Base-by-base conservation (phyloP, 306 rosid species). In the Senna tora region DNA sequence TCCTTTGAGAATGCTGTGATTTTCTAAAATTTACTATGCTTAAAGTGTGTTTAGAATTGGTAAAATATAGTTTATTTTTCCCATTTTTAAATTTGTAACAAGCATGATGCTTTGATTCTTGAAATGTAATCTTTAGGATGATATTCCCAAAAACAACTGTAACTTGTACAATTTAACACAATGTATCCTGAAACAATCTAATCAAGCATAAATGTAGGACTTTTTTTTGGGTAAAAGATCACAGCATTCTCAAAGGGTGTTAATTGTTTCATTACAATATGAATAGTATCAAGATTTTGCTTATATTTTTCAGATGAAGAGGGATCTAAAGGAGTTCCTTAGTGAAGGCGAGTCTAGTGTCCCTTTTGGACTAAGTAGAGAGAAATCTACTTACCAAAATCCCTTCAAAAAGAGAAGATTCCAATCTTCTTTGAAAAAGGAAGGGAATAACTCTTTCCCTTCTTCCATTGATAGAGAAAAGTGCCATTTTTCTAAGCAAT, bases 251-350 rank as follows among this genome's bases (percentile, higher is more conserved):
- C 30, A 25, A 25, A 25, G 30, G 30, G 1, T 25, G 30, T 25
- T 28, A 5, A 58, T 5, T 2, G 1, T 5, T 20, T 64, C 21
- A 0, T 42, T 43, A 6, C 21, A 22, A 17, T 43, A 22, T 43
- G 15, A 21, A 7, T 17, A 17, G 8, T 67, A 5, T 43, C 2
- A 3, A 60, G 8, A 17, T 9, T 60, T 9, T 60, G 45, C 47
- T 60, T 60, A 25, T 25, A 49, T 49, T 54, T 21, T 66, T 75
- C 65, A 78, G 80, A 74, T 21, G 33, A 73, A 76, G 63, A 59
- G 84, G 36, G 71, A 65, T 65, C 46, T 57, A 33, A 57, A 76
- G 20, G 59, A 42, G 38, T 36, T 53, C 42, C 52, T 69, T 22
- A 30, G 54, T 53, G 52, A 42, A 59, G 66, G 55, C 28, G 19